phyloP scores from a whole-genome alignment of 2,329 filamentous ascomycete species.

The Grosmannia serpens region DNA sequence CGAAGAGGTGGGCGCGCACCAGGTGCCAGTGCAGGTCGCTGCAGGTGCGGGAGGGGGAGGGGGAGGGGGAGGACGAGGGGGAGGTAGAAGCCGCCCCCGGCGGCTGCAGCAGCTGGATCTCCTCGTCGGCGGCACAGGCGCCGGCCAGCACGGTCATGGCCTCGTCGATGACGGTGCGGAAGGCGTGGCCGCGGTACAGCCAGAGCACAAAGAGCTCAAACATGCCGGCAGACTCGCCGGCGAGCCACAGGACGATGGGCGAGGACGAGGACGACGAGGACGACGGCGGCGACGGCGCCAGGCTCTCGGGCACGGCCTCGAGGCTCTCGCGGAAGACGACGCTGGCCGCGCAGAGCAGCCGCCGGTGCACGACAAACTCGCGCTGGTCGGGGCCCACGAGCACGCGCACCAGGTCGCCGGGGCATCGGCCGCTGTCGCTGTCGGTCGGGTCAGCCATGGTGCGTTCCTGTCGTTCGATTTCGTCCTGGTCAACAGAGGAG shows the following conservation, averaged over 20 bases:
- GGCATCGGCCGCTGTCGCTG: no score
- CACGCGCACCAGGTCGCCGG: slow-evolving; percentile 16
- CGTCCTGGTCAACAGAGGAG: no score
- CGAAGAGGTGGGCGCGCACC: slow-evolving; percentile 46
- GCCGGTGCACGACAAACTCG: slow-evolving; percentile 21
- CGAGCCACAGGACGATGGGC: slow-evolving; percentile 23
- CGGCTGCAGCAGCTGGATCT: background rate
- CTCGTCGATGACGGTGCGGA: slow-evolving; percentile 31
- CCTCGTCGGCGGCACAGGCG: background rate
- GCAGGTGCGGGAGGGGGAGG: slow-evolving; percentile 7
- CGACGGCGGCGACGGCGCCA: slow-evolving; percentile 2
- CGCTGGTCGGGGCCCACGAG: slow-evolving; percentile 19
- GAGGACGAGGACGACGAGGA: background rate
- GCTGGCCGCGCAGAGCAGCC: slow-evolving; percentile 33
- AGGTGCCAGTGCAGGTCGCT: slow-evolving; percentile 42
- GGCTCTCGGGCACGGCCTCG: slow-evolving; percentile 21
- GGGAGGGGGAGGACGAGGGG: background rate
- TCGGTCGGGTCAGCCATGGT: no score
- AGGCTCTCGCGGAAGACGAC: slow-evolving; percentile 36
- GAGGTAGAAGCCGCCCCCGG: background rate
- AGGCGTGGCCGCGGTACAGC: slow-evolving; percentile 33
- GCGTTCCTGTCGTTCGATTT: no score
- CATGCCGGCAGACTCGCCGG: slow-evolving; percentile 37
- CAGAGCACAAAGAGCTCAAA: slow-evolving; percentile 42
- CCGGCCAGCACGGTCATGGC: slow-evolving; percentile 20